Evolutionary conservation across 2,329 filamentous ascomycete species (phyloP).

Genomic region (Verticillium zaregamsianum): DNA sequence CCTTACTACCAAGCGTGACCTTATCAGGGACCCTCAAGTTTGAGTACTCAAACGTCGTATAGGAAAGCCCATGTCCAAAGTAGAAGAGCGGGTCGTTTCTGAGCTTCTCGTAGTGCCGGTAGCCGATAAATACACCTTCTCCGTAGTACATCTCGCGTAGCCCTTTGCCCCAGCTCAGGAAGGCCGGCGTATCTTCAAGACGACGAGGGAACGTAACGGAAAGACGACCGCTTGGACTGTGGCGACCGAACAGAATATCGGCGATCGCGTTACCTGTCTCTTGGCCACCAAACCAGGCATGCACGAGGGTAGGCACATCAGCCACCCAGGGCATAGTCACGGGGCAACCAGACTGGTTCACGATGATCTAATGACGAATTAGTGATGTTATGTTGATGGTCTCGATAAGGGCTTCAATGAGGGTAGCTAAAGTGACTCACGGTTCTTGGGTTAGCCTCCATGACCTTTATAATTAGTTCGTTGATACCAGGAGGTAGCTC

Average conservation of each 20-base stretch:
- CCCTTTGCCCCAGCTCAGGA: slow-evolving; percentile 63
- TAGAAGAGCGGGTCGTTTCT: slow-evolving; percentile 50
- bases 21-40: slow-evolving; percentile 31
- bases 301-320: slow-evolving; percentile 4
- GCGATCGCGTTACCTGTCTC: slow-evolving; percentile 17
- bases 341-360: background rate
- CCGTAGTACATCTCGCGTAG: slow-evolving; percentile 60
- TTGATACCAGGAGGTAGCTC: background rate
- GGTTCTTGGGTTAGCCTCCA: background rate
- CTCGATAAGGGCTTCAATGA: no score
- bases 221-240: slow-evolving; percentile 57
- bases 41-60: slow-evolving; percentile 53
- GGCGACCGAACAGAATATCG: slow-evolving; percentile 18
- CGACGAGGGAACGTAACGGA: slow-evolving; percentile 64
- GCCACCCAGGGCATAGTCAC: slow-evolving; percentile 3
- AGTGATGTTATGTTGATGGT: background rate
- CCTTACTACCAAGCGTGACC: slow-evolving; percentile 15
- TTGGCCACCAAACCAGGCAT: slow-evolving; percentile 14
- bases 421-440: background rate
- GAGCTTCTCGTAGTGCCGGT: slow-evolving; percentile 60
- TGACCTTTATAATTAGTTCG: background rate
- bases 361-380: slow-evolving; percentile 22
- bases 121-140: slow-evolving; percentile 69
- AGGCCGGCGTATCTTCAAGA: slow-evolving; percentile 61
- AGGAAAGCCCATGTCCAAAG: slow-evolving; percentile 66